Evolutionary conservation across 129 eudicot genomes (phyloP).

Genomic region (Dittrichia graveolens): DNA sequence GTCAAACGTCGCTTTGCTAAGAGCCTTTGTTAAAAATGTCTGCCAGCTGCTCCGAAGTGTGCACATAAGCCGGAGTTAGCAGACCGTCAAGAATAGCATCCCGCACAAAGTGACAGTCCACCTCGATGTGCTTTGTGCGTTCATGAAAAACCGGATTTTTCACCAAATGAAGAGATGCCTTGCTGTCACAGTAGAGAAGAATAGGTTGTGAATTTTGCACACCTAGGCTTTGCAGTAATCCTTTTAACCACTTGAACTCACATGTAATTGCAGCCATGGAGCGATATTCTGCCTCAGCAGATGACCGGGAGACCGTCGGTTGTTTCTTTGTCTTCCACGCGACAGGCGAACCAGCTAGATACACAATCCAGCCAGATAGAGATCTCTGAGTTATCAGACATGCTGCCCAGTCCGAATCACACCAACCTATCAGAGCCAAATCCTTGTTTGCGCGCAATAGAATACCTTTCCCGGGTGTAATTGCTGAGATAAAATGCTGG

Average conservation of each 20-base stretch:
- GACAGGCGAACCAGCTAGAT: not conserved
- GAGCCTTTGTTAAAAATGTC: not conserved
- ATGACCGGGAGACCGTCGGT: constrained; percentile 2
- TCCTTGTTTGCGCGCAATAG: not conserved
- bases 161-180: not conserved
- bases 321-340: constrained; percentile 4
- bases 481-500: not conserved
- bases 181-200: not conserved
- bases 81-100: not conserved
- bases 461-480: not conserved
- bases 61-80: not conserved
- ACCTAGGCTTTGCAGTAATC: not conserved
- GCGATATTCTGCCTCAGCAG: constrained; percentile 7
- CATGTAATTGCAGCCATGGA: not conserved
- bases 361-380: not conserved
- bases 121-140: not conserved
- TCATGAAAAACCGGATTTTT: not conserved
- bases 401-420: constrained; percentile 5
- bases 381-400: constrained; percentile 1
- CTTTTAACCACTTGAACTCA: constrained; percentile 8
- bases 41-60: not conserved
- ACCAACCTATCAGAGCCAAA: not conserved
- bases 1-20: not conserved
- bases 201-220: not conserved
- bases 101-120: not conserved